Conservation (phyloP, 2,329 filamentous ascomycete species). For the Ramularia endophylla region DNA sequence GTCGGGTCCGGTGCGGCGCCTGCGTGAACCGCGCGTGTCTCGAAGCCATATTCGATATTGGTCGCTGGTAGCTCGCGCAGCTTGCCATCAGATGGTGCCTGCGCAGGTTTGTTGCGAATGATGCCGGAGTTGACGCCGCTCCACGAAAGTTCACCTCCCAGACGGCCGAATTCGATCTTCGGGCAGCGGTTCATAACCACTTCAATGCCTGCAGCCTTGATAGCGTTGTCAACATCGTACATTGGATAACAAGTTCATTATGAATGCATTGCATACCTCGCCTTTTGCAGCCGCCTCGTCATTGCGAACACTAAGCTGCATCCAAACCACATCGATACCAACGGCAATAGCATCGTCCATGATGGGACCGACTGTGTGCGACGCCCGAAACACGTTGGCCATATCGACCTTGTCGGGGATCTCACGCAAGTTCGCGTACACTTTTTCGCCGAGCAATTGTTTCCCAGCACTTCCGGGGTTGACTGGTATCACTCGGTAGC, state of each 20-base stretch:
- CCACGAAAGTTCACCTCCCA: slow-evolving; percentile 15
- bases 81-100: slow-evolving; percentile 10
- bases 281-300: slow-evolving; percentile 14
- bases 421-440: slow-evolving; percentile 14
- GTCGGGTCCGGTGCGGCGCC: slow-evolving; percentile 12
- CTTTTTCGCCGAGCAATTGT: slow-evolving; percentile 10
- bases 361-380: slow-evolving; percentile 12
- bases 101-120: slow-evolving; percentile 14
- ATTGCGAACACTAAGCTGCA: slow-evolving; percentile 15
- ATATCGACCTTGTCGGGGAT: slow-evolving; percentile 14
- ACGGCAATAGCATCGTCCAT: slow-evolving; percentile 14
- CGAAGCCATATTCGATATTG: slow-evolving; percentile 15
- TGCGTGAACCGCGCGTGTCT: slow-evolving; percentile 12
- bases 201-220: slow-evolving; percentile 13
- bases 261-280: no score
- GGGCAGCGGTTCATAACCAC: slow-evolving; percentile 16
- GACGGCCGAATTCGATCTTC: slow-evolving; percentile 15
- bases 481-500: slow-evolving; percentile 16
- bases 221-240: no score
- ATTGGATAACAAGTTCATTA: no score
- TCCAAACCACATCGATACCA: slow-evolving; percentile 11
- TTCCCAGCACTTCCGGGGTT: slow-evolving; percentile 14
- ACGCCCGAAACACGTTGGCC: slow-evolving; percentile 15
- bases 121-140: slow-evolving; percentile 14
- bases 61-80: slow-evolving; percentile 3